phyloP scores from a whole-genome alignment of 768 basidiomycete genomes.

The Pleurotus sapidus region DNA sequence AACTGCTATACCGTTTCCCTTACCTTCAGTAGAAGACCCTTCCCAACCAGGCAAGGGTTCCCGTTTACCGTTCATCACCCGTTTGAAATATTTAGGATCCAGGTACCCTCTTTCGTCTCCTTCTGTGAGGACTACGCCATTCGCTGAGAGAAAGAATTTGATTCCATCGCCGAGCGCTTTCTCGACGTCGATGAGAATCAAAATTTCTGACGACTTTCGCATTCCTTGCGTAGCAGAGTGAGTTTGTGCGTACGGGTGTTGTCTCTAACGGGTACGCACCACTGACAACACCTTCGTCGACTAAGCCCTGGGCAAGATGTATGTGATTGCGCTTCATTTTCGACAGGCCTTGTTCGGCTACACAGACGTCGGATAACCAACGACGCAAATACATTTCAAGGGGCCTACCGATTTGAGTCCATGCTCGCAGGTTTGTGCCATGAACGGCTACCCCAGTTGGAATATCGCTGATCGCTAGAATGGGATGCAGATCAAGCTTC shows the following conservation, averaged over 20 bases:
- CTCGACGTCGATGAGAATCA: constrained; percentile 78
- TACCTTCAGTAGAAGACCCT: constrained; percentile 8
- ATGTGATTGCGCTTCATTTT: constrained; percentile 91
- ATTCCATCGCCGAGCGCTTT: constrained; percentile 68
- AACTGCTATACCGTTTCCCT: not conserved
- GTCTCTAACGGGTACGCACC: constrained; percentile 37
- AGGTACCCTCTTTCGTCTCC: constrained; percentile 69
- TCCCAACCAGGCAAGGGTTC: constrained; percentile 33
- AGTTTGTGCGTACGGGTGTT: not conserved
- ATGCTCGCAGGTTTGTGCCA: constrained; percentile 69
- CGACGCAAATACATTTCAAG: not conserved
- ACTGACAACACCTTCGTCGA: constrained; percentile 65
- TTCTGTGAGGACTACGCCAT: constrained; percentile 86
- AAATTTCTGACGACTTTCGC: constrained; percentile 71
- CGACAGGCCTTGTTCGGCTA: constrained; percentile 72
- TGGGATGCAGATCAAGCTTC: constrained; percentile 61
- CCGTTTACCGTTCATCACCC: constrained; percentile 55
- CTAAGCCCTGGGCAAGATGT: constrained; percentile 82
- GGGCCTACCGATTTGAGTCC: constrained; percentile 64
- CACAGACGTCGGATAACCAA: not conserved
- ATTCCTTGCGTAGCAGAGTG: constrained; percentile 55
- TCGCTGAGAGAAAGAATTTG: constrained; percentile 75
- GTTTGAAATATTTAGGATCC: constrained; percentile 59
- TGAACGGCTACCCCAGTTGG: constrained; percentile 75
- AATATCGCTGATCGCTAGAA: constrained; percentile 57